Evolutionary conservation across 164 flowering plant species (phyloP).

Genomic region (Piper longum): DNA sequence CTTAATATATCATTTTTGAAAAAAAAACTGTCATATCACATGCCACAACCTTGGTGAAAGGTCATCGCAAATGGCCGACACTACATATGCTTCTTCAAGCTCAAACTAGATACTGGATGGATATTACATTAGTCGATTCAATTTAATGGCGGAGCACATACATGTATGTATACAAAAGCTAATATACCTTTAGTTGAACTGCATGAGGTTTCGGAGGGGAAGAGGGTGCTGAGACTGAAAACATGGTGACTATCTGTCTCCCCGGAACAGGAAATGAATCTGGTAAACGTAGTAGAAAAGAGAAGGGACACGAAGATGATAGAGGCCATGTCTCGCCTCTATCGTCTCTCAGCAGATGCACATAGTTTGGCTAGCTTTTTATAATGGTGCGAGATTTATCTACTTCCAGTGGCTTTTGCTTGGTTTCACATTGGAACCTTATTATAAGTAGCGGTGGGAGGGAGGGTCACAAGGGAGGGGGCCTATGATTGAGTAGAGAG

Average conservation of each 20-base stretch:
- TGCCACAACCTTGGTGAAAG: no score
- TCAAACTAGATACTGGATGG: no score
- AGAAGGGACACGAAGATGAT: not conserved
- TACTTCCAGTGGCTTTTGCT: not conserved
- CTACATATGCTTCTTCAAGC: no score
- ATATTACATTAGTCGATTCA: no score
- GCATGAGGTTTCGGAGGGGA: not conserved
- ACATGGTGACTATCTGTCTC: not conserved
- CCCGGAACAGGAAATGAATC: not conserved
- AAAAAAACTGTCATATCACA: no score
- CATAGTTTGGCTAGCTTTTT: not conserved
- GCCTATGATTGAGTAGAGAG: not conserved
- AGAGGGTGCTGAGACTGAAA: not conserved
- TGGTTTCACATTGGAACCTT: not conserved
- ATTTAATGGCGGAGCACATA: no score
- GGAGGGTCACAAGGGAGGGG: not conserved
- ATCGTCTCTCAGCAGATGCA: not conserved
- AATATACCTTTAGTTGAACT: not conserved
- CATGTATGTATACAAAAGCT: no score
- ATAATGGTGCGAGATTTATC: not conserved
- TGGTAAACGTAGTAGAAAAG: not conserved
- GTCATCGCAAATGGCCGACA: no score
- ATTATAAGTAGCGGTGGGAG: not conserved
- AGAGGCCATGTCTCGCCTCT: not conserved
- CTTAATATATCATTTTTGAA: not conserved